Base-by-base conservation (phyloP, 2,329 filamentous ascomycete species). In the Trichoderma aggressivum region DNA sequence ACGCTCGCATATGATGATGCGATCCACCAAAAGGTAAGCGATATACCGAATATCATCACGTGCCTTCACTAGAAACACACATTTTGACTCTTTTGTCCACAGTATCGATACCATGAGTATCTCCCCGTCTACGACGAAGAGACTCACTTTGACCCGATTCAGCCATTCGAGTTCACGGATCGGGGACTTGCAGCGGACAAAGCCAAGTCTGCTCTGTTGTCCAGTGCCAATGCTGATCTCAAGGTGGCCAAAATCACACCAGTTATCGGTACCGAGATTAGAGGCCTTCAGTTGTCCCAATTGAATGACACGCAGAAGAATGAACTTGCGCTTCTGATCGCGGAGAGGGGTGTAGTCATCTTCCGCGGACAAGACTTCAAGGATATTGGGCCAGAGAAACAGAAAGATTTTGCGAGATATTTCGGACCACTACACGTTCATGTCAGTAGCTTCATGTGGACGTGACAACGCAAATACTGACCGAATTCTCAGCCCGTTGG, bases 251-350 rank as follows among this genome's bases (percentile, higher is more conserved):
- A 84, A 58, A 73, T 85, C 64, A 85, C 83, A 7, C 83, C 84
- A 73, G 82, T 81, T 0, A 79, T 85, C 56, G 83, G 83, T 5
- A 82, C 81, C 0, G 75, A 81, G 1, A 73, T 83, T 4, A 77
- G 81, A 60, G 76, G 77, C 47, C 76, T 84, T 3, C 84, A 87
- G 70, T 78, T 86, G 2, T 85, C 83, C 0, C 81, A 82, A 24
- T 76, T 87, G 8, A 82, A 75, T 2, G 78, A 79, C 3, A 75
- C 80, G 12, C 85, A 86, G 30, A 80, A 86, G 3, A 85, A 87
- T 73, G 85, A 87, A 70, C 79, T 87, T 4, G 85, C 85, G 0
- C 76, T 85, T 0, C 77, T 86, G 3, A 82, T 84, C 3, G 80
- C 79, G 14, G 82, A 86, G 73, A 80, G 84, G 2, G 84, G 84